A percentile compares a stretch with the other conserved stretches of the same genome.
Conservation (phyloP, 176 grass and related monocot species). For the Pontederia paniculata region DNA sequence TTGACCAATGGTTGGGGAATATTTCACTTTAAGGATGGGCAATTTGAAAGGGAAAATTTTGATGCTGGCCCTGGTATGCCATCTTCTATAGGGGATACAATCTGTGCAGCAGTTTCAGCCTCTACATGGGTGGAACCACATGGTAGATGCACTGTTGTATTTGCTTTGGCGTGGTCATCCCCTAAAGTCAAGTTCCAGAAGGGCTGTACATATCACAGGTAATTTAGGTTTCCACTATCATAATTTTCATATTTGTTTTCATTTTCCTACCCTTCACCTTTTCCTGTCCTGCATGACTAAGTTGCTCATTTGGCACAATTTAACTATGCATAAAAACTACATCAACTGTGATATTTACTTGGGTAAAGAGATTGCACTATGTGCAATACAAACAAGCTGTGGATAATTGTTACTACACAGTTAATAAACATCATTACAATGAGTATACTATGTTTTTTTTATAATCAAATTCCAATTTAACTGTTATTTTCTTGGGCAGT, state of each 20-base stretch:
- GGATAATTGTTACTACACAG: no score
- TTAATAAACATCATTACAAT: no score
- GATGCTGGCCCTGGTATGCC: slow-evolving; percentile 46
- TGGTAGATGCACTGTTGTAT: slow-evolving; percentile 74
- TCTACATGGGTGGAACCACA: slow-evolving; percentile 93
- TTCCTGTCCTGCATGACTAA: not conserved
- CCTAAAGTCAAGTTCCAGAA: slow-evolving; percentile 92
- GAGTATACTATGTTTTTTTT: no score
- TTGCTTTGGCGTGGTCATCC: slow-evolving; percentile 78
- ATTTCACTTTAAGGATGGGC: slow-evolving; percentile 43
- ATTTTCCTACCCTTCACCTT: not conserved
- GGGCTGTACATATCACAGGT: slow-evolving; percentile 73
- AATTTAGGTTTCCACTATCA: slow-evolving; percentile 2
- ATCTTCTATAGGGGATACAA: slow-evolving; percentile 52
- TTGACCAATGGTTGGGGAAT: not conserved
- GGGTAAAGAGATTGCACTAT: no score
- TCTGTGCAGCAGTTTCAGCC: slow-evolving; percentile 89
- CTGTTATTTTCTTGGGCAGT: no score
- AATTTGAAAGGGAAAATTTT: slow-evolving; percentile 79
- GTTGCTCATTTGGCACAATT: not conserved
- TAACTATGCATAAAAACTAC: no score
- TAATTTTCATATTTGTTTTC: not conserved
- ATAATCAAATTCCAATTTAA: no score
- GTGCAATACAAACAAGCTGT: no score
- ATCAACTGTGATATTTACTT: no score